A percentile compares a stretch with the other conserved stretches of the same genome.
Evolutionary conservation across 805 yeast species (phyloP).

Genomic region (Candida michaelii): DNA sequence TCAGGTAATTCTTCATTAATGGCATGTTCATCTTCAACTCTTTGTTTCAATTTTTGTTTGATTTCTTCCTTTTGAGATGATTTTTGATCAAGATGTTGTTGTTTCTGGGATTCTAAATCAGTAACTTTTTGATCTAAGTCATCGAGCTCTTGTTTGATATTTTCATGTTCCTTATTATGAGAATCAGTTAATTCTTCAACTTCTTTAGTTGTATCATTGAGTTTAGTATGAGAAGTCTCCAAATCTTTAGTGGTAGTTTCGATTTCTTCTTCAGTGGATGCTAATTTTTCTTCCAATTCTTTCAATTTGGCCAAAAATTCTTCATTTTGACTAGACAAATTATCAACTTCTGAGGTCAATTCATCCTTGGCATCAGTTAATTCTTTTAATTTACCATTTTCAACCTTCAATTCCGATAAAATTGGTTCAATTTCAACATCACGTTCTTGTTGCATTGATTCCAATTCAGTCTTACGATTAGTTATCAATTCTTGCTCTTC

Average conservation of each 20-base stretch:
- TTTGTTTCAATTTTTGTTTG: constrained; percentile 26
- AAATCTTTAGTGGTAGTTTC: constrained; percentile 33
- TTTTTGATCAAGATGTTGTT: constrained; percentile 35
- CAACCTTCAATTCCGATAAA: constrained; percentile 50
- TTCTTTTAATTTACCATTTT: constrained; percentile 49
- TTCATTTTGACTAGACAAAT: constrained; percentile 45
- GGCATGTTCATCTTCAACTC: constrained; percentile 47
- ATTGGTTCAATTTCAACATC: constrained; percentile 56
- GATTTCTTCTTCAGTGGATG: constrained; percentile 37
- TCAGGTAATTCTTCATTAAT: constrained; percentile 53
- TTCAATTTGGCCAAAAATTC: constrained; percentile 46
- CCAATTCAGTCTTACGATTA: constrained; percentile 48
- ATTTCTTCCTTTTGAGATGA: constrained; percentile 35
- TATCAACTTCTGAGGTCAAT: constrained; percentile 41
- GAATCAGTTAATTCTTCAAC: constrained; percentile 34
- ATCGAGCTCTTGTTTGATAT: constrained; percentile 26
- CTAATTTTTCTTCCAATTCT: constrained; percentile 45
- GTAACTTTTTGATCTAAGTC: constrained; percentile 44
- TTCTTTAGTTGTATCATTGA: constrained; percentile 39
- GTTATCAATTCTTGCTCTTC: constrained; percentile 44
- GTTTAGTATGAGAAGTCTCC: constrained; percentile 33
- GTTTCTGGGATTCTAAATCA: constrained; percentile 35
- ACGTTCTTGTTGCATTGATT: constrained; percentile 49
- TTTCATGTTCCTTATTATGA: constrained; percentile 24
- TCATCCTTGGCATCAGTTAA: constrained; percentile 51